These are phyloP conservation scores for Helicostylum pulchrum DNA, from an alignment of 192 early-diverging fungal species.

Conservation along the genomic window DNA sequence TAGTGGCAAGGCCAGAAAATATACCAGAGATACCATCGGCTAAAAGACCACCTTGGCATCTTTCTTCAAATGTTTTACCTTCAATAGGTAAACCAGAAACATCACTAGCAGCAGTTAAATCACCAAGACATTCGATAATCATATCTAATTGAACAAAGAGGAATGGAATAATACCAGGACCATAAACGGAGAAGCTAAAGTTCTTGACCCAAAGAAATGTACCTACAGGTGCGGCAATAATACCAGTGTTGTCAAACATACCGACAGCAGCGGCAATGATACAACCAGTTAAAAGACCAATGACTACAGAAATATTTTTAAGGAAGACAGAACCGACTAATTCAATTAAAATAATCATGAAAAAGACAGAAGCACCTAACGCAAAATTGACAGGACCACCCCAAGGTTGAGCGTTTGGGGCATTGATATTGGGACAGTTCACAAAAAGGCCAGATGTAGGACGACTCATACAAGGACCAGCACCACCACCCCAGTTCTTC, in stretches of 20 bases:
- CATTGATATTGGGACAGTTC: constrained; percentile 39
- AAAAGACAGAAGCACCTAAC: constrained; percentile 46
- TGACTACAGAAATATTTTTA: constrained; percentile 50
- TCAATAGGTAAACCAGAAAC: constrained; percentile 49
- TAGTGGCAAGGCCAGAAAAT: constrained; percentile 45
- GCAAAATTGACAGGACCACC: constrained; percentile 48
- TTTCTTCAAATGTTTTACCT: constrained; percentile 52
- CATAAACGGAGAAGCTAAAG: constrained; percentile 45
- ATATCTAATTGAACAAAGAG: constrained; percentile 46
- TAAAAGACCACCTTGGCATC: constrained; percentile 54
- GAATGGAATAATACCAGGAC: constrained; percentile 50
- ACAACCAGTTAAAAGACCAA: constrained; percentile 51
- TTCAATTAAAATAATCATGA: constrained; percentile 48
- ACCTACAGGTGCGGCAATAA: constrained; percentile 42
- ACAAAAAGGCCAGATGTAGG: constrained; percentile 44
- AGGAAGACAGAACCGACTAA: constrained; percentile 56
- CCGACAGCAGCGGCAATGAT: constrained; percentile 47
- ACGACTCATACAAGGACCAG: constrained; percentile 39
- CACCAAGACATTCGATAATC: constrained; percentile 51
- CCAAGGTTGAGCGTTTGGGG: constrained; percentile 53
- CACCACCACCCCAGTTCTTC: constrained; percentile 49
- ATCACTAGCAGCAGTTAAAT: constrained; percentile 55
- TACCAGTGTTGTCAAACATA: constrained; percentile 42
- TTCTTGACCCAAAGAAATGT: constrained; percentile 55
- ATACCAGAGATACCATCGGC: constrained; percentile 48